Base-by-base conservation (phyloP, 2,329 filamentous ascomycete genomes). In the Fusarium pseudograminearum region DNA sequence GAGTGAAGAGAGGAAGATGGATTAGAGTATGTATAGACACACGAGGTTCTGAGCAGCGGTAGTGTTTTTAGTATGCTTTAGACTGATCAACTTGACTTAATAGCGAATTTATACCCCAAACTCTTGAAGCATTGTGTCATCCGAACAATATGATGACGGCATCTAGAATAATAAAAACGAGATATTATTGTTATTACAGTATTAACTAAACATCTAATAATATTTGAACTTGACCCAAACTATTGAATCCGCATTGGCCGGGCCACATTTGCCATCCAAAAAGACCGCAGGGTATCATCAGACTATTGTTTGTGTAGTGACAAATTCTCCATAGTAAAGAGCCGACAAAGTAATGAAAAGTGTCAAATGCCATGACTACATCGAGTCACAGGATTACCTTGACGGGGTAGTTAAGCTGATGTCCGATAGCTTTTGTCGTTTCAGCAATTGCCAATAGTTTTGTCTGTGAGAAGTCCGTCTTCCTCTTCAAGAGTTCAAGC, bases 1-100 rank as follows among this genome's bases (percentile, higher is more conserved):
- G 7, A 34, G n/a, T 20, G 69, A 55, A 12, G 70, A 69, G 7
- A 69, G 60, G 12, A 69, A 69, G 45, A 55, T 34, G 0, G 65
- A 68, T 30, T 69, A 5, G 55, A 4, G 0, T 12, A 5, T 4
- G 3, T 11, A 3, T 28, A 4, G 5, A 40, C 1, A 40, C 1
- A 9, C 14, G 22, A 20, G 18, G 2, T 3, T 11, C 4, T 12
- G 4, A 5, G 9, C 11, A 11, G 3, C 15, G 3, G 8, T 7
- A 30, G 4, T 20, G 0, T 18, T 4, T 26, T 4, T 40, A 20
- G 10, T 20, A 16, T 10, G 3, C 2, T 42, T 16, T 10, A 9
- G 8, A 16, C 9, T 16, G 1, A 22, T 10, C 7, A 24, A 10
- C 3, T 12, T 24, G 8, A 24, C 3, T 16, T 24, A 3, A 42